Evolutionary conservation across 257 asterid genomes (phyloP).

Genomic region (Vinca minor): DNA sequence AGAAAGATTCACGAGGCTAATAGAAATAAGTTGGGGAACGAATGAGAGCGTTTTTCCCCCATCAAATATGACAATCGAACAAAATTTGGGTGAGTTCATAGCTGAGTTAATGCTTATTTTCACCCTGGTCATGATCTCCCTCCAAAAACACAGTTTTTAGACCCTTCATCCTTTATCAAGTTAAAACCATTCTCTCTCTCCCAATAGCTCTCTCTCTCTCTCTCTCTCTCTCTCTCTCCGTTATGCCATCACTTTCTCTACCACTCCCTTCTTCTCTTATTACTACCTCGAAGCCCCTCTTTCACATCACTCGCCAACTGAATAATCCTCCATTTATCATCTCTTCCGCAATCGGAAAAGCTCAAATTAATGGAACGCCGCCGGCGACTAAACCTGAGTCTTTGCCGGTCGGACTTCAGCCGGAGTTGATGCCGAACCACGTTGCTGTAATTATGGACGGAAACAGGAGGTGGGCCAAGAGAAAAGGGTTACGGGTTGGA

Average conservation of each 20-base stretch:
- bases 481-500: slow-evolving; percentile 32
- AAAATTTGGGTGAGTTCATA: too few relatives aligned
- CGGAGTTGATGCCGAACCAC: slow-evolving; percentile 23
- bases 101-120: too few relatives aligned
- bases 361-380: not conserved
- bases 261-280: not conserved
- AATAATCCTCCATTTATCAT: not conserved
- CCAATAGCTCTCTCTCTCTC: too few relatives aligned
- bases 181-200: not conserved
- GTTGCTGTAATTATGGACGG: slow-evolving; percentile 63
- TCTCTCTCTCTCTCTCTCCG: not conserved
- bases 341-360: not conserved
- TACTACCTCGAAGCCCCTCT: not conserved
- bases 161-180: not conserved
- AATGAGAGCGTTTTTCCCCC: too few relatives aligned
- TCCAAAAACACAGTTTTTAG: not conserved
- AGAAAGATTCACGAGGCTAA: too few relatives aligned
- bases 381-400: not conserved
- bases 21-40: too few relatives aligned
- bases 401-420: slow-evolving; percentile 7
- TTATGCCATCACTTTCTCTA: not conserved
- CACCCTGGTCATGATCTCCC: too few relatives aligned
- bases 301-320: not conserved
- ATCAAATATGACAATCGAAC: too few relatives aligned
- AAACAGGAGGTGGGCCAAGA: slow-evolving; percentile 57